phyloP scores from a whole-genome alignment of 2,329 filamentous ascomycete genomes.

The Penicillium sp. region DNA sequence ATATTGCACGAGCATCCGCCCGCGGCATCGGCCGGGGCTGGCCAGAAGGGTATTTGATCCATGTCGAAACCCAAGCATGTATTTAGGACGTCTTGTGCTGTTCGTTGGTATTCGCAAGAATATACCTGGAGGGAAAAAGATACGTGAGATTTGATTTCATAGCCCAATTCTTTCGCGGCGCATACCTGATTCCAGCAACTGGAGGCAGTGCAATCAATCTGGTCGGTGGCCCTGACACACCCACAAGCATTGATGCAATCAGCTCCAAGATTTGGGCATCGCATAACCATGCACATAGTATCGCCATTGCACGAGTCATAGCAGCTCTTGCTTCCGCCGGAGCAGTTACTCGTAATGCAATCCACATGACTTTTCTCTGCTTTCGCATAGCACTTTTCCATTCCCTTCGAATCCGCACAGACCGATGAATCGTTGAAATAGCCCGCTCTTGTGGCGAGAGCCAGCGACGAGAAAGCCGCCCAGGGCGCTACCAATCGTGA shows the following conservation, averaged over 20 bases:
- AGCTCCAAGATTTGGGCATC: constrained; percentile 15
- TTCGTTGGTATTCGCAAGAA: constrained; percentile 19
- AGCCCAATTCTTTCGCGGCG: neutral
- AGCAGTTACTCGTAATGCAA: constrained; percentile 23
- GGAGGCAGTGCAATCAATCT: constrained; percentile 20
- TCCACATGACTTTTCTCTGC: constrained; percentile 11
- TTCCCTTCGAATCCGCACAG: constrained; percentile 17
- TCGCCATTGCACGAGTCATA: constrained; percentile 16
- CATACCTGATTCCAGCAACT: constrained; percentile 28
- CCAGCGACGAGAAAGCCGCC: neutral
- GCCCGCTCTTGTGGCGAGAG: neutral
- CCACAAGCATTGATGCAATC: constrained; percentile 26
- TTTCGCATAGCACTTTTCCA: constrained; percentile 18
- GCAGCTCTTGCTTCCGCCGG: constrained; percentile 12
- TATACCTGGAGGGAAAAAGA: constrained; percentile 4
- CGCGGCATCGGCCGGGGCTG: constrained; percentile 20
- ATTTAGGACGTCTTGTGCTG: constrained; percentile 9
- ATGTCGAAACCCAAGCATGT: constrained; percentile 10
- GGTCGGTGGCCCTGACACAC: constrained; percentile 10
- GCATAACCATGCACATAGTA: constrained; percentile 11
- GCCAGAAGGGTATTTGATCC: constrained; percentile 23
- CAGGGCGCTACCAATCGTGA: neutral
- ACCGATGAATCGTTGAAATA: constrained; percentile 20
- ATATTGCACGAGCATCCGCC: constrained; percentile 29
- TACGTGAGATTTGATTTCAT: neutral